A percentile compares a stretch with the other conserved stretches of the same genome.
These are phyloP conservation scores for Brassica juncea DNA, from an alignment of 345 rosid species.

Conservation along the genomic window DNA sequence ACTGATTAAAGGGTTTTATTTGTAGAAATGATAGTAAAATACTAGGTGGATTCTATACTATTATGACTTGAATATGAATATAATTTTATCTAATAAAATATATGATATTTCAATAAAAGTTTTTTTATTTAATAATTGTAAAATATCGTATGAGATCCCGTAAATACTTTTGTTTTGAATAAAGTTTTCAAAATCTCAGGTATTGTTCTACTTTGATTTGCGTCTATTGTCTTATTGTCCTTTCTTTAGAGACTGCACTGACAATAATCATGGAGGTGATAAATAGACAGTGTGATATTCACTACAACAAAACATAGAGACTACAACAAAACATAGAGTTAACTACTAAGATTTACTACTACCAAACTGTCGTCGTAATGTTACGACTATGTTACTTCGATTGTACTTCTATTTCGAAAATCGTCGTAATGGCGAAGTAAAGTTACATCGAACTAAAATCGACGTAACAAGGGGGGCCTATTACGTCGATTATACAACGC, in stretches of 20 bases:
- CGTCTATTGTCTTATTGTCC: neutral
- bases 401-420: no score
- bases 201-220: neutral
- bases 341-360: no score
- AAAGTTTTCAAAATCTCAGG: neutral
- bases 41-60: neutral
- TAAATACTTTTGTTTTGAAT: neutral
- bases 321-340: no score
- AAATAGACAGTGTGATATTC: neutral
- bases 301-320: no score
- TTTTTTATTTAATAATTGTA: no score
- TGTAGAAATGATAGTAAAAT: neutral
- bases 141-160: neutral
- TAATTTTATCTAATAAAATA: neutral
- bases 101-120: neutral
- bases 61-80: neutral
- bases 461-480: no score
- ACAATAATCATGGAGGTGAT: neutral
- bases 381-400: no score
- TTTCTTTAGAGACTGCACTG: neutral
- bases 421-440: no score
- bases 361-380: no score
- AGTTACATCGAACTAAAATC: no score
- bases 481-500: no score
- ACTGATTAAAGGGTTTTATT: neutral